Conservation (phyloP, 83 land plant species). For the Diphasiastrum complanatum region DNA sequence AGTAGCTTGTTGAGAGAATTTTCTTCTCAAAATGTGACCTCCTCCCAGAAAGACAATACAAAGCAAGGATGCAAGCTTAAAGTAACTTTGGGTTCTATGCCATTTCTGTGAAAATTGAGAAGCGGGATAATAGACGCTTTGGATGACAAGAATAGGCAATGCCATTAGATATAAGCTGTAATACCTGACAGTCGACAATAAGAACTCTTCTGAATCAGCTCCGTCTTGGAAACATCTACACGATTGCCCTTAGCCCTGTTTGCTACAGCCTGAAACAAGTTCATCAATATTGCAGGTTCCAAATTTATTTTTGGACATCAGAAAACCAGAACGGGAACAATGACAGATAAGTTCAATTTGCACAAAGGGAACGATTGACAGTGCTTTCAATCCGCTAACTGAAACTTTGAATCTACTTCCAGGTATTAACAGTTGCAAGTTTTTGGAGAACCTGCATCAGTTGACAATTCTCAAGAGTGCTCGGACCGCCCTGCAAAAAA, state of each 20-base stretch:
- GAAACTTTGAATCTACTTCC: too few relatives aligned
- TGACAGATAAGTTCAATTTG: not conserved
- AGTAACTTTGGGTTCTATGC: too few relatives aligned
- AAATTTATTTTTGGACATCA: not conserved
- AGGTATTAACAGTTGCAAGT: too few relatives aligned
- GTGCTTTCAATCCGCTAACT: too few relatives aligned
- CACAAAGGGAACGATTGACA: not conserved
- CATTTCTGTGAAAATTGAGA: too few relatives aligned
- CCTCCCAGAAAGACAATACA: too few relatives aligned
- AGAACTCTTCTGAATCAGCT: constrained; percentile 78
- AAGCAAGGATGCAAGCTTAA: too few relatives aligned
- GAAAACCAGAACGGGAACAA: not conserved
- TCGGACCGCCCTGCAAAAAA: constrained; percentile 79
- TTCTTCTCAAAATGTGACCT: too few relatives aligned
- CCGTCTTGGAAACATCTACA: constrained; percentile 59
- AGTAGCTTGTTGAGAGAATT: too few relatives aligned
- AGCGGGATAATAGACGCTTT: too few relatives aligned
- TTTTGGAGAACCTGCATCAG: constrained; percentile 84
- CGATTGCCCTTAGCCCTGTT: constrained; percentile 78
- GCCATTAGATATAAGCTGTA: not conserved
- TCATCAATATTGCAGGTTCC: not conserved
- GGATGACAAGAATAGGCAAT: not conserved
- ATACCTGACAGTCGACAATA: constrained; percentile 80
- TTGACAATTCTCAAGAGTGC: constrained; percentile 85
- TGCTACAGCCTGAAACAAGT: constrained; percentile 59